A percentile compares a stretch with the other conserved stretches of the same genome.
Conservation (phyloP, 228 moss, liverwort and hornwort genomes). For the Sphagnum fallax region DNA sequence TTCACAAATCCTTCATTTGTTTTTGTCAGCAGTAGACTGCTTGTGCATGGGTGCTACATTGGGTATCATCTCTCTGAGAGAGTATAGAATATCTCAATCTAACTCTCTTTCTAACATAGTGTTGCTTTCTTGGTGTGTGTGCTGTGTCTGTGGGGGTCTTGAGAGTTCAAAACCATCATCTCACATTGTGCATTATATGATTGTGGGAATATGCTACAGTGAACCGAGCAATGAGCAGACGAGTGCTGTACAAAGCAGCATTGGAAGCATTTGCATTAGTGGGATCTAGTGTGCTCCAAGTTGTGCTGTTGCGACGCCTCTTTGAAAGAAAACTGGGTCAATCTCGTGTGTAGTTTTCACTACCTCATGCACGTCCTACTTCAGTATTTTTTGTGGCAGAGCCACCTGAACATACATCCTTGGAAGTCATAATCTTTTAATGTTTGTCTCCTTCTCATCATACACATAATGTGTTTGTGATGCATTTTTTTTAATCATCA, state of each 20-base stretch:
- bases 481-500: too few species aligned
- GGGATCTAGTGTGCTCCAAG: slow-evolving; percentile 51
- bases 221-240: slow-evolving; percentile 43
- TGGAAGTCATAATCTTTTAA: too few species aligned
- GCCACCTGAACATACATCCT: too few species aligned
- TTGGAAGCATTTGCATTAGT: slow-evolving; percentile 53
- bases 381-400: too few species aligned
- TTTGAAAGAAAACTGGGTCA: slow-evolving; percentile 47
- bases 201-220: slow-evolving; percentile 21
- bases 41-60: neutral
- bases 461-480: too few species aligned
- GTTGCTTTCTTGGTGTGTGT: neutral
- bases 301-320: slow-evolving; percentile 42
- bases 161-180: too few species aligned
- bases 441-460: too few species aligned
- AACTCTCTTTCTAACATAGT: neutral
- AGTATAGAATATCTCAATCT: neutral
- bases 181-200: too few species aligned
- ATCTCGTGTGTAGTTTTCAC: slow-evolving; percentile 36
- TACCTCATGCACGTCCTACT: neutral
- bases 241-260: slow-evolving; percentile 62
- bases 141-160: too few species aligned
- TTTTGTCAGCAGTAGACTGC: neutral
- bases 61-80: neutral
- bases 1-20: neutral